A percentile compares a stretch with the other conserved stretches of the same genome.
phyloP scores from a whole-genome alignment of 2,329 filamentous ascomycete genomes.

The Cadophora sp. region DNA sequence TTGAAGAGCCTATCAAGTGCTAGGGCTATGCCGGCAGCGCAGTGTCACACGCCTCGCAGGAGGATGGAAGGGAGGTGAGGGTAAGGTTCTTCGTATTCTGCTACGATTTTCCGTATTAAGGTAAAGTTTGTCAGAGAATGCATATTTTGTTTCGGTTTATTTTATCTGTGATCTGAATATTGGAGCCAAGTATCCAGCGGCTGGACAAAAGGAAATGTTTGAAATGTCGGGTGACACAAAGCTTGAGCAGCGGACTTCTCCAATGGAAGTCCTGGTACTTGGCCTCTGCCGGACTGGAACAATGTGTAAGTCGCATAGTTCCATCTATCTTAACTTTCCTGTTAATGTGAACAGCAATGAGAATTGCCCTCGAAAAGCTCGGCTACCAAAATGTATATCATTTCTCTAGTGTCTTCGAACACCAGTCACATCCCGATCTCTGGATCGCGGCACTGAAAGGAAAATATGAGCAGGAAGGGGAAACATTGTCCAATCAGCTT shows the following conservation, averaged over 20 bases:
- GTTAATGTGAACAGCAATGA: constrained; percentile 18
- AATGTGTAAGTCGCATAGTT: constrained; percentile 2
- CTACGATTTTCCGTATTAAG: background rate
- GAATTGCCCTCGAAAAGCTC: constrained; percentile 21
- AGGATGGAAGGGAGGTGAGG: too few species aligned
- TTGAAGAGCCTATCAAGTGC: background rate
- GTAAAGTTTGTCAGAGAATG: background rate
- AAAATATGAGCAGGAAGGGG: background rate
- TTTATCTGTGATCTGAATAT: too few species aligned
- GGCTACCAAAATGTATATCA: constrained; percentile 20
- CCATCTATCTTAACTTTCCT: background rate
- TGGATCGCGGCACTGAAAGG: constrained; percentile 15
- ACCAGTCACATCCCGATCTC: constrained; percentile 10
- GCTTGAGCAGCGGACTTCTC: background rate
- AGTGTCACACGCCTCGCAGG: background rate
- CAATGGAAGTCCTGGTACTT: constrained; percentile 21
- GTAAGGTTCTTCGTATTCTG: constrained; percentile 4
- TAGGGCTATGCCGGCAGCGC: background rate
- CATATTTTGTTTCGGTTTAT: background rate
- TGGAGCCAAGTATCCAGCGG: too few species aligned
- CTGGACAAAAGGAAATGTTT: too few species aligned
- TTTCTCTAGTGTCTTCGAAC: constrained; percentile 18
- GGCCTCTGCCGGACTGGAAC: constrained; percentile 21
- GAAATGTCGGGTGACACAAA: background rate
- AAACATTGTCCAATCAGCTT: background rate